These are phyloP conservation scores for Aspergillus bombycis DNA, from an alignment of 2,329 filamentous ascomycete genomes.

Conservation along the genomic window DNA sequence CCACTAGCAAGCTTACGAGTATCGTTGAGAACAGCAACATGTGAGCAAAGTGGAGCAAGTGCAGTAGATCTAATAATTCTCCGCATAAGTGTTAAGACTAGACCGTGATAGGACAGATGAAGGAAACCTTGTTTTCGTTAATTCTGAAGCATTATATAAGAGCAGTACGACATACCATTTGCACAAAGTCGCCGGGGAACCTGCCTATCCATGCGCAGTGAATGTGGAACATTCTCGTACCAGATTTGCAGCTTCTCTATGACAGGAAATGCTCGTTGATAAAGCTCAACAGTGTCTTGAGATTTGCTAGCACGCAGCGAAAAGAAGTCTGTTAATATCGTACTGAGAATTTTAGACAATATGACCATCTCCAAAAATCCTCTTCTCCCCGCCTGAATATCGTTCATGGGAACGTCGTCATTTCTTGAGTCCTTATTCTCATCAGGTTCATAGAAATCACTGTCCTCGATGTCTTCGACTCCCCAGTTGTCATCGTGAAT, in stretches of 20 bases:
- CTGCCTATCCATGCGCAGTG: not conserved
- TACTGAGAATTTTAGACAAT: not conserved
- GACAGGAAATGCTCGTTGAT: not conserved
- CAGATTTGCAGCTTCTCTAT: not conserved
- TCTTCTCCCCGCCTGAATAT: not conserved
- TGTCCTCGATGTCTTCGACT: not conserved
- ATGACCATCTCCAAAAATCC: not conserved
- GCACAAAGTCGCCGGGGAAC: not conserved
- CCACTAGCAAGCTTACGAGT: not conserved
- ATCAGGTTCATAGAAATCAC: not conserved
- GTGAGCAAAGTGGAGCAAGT: not conserved
- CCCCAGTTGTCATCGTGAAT: conserved; percentile 45
- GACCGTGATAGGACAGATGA: not conserved
- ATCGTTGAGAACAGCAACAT: not conserved
- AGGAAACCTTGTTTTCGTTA: not conserved
- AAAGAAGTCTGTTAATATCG: not conserved
- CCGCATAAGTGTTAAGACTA: not conserved
- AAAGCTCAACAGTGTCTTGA: not conserved
- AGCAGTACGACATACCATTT: not conserved
- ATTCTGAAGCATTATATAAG: not conserved
- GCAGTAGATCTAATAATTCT: not conserved
- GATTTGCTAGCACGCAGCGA: not conserved
- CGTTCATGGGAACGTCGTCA: not conserved
- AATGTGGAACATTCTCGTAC: not conserved
- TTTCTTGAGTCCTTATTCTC: not conserved